Evolutionary conservation across 768 basidiomycete genomes (phyloP).

Genomic region (Termitomyces eurrhizus): DNA sequence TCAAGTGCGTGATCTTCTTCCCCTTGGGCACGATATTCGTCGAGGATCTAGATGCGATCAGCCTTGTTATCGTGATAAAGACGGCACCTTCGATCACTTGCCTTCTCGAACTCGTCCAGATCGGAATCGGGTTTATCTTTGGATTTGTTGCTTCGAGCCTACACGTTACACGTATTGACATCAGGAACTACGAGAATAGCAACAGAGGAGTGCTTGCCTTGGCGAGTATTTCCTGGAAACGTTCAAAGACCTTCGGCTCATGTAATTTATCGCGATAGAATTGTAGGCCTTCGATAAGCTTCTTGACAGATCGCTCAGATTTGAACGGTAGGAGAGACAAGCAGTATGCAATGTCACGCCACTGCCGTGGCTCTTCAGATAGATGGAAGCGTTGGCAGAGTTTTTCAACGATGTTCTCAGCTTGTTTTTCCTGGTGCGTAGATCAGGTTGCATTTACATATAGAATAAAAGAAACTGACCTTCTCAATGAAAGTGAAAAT

Average conservation of each 20-base stretch:
- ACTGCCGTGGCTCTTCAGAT: constrained; percentile 86
- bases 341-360: constrained; percentile 97
- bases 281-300: constrained; percentile 87
- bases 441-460: background rate
- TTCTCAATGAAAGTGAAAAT: constrained; percentile 98
- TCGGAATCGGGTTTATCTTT: constrained; percentile 92
- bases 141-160: constrained; percentile 89
- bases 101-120: constrained; percentile 91
- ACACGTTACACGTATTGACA: constrained; percentile 20
- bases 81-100: constrained; percentile 23
- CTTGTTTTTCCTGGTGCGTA: constrained; percentile 88
- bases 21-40: constrained; percentile 79
- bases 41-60: constrained; percentile 59
- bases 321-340: constrained; percentile 94
- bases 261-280: constrained; percentile 97
- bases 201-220: constrained; percentile 52
- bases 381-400: constrained; percentile 93
- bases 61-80: background rate
- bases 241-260: constrained; percentile 73
- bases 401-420: constrained; percentile 95
- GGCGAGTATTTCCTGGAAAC: constrained; percentile 86
- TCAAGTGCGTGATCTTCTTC: constrained; percentile 90
- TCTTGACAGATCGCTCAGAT: constrained; percentile 94
- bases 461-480: constrained; percentile 35
- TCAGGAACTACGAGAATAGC: background rate